Evolutionary conservation across 805 yeast genomes (phyloP).

Genomic region (Monosporozyma yasuniensis): DNA sequence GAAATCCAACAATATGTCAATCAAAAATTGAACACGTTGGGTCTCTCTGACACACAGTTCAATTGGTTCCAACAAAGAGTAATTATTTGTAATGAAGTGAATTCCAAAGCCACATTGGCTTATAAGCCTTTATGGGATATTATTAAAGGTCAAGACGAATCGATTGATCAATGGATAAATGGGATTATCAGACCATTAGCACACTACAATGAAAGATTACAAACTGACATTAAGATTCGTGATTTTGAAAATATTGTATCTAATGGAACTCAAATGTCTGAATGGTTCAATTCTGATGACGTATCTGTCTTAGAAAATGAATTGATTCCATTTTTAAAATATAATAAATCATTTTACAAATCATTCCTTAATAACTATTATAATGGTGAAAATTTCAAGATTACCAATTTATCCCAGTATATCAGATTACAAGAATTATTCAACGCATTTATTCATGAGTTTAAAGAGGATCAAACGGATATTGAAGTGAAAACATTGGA

Average conservation of each 20-base stretch:
- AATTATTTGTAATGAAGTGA: constrained; percentile 15
- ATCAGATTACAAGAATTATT: constrained; percentile 11
- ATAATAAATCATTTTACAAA: constrained; percentile 6
- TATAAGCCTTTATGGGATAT: constrained; percentile 21
- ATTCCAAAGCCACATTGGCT: constrained; percentile 12
- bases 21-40: constrained; percentile 6
- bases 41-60: constrained; percentile 2
- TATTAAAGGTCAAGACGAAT: background rate
- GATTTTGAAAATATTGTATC: constrained; percentile 16
- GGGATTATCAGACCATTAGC: constrained; percentile 26
- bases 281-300: background rate
- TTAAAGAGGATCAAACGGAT: background rate
- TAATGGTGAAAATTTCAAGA: constrained; percentile 11
- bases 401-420: constrained; percentile 11
- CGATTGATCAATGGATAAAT: constrained; percentile 20
- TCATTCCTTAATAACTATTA: constrained; percentile 13
- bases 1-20: constrained; percentile 11
- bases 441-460: background rate
- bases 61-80: constrained; percentile 23
- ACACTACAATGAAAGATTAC: constrained; percentile 16
- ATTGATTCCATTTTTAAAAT: constrained; percentile 17
- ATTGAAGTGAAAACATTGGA: constrained; percentile 6
- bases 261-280: background rate
- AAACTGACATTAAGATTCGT: constrained; percentile 9
- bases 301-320: constrained; percentile 10